Base-by-base conservation (phyloP, 495 filamentous ascomycete species). In the Penicillium mononematosum region DNA sequence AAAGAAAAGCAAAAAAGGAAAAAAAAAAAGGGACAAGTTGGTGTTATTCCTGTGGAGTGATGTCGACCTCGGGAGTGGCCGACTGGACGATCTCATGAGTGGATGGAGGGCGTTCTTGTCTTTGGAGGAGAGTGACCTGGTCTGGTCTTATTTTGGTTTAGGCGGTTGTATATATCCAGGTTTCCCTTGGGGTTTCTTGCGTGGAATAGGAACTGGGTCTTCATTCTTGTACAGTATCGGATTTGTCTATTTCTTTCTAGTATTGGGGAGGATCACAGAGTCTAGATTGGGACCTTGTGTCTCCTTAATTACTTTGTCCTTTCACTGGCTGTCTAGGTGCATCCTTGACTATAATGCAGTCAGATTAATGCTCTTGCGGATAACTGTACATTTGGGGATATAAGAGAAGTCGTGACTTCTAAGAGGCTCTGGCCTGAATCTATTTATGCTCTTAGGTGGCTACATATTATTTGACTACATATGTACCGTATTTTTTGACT, bases 1-100 rank as follows among this genome's bases (percentile, higher is more conserved):
- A 9, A 29, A 29, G 27, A 8, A 29, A 29, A 29, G 27, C 5
- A 29, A 29, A 29, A 29, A 29, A 27, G 27, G 5, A 8, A 9
- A 29, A 29, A 29, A 32, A 11, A 32, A 11, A 12, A 31, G 2
- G 20, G 12, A 14, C 36, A n/a, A 17, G 7, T 9, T 9, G 48
- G 36, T 52, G 50, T 29, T 31, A 20, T 48, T 46, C 17, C 1
- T 20, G 17, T 12, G n/a, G 17, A 17, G 45, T 25, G 50, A 43
- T 54, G 31, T 44, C 3, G 0, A 5, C 24, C 24, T 25, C 24
- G 5, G 24, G 52, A 54, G 52, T 22, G 25, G 12, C 6, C 32
- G 31, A 25, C 17, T 55, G 43, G 20, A 54, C 38, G 53, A 47
- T 55, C 43, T 55, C 53, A 47, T 34, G 44, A 34, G 52, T 55